phyloP scores from a whole-genome alignment of 2,329 filamentous ascomycete species.

The Lomentospora prolificans region DNA sequence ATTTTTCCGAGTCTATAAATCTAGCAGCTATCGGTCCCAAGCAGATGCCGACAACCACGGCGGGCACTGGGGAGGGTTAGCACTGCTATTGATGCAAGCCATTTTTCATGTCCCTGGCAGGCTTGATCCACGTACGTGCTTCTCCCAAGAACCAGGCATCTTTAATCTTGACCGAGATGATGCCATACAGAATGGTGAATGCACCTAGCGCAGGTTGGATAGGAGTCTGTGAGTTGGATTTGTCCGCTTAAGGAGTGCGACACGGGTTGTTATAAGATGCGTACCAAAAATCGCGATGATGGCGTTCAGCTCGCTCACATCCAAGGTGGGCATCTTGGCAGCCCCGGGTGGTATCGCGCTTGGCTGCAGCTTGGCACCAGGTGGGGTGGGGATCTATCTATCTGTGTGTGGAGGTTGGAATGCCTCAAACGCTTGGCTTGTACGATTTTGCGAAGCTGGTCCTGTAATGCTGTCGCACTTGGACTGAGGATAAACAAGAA shows the following conservation, averaged over 20 bases:
- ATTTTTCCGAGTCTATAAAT: constrained; percentile 35
- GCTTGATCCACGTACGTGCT: too few species aligned
- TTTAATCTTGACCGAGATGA: constrained; percentile 43
- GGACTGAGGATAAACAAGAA: too few species aligned
- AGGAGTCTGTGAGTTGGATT: neutral
- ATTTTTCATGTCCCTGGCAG: too few species aligned
- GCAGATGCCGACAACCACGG: constrained; percentile 42
- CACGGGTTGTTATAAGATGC: neutral
- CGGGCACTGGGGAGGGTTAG: constrained; percentile 33
- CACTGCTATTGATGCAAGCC: neutral
- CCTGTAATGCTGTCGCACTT: too few species aligned
- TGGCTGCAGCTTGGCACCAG: neutral
- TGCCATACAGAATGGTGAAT: constrained; percentile 37
- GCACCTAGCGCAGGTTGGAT: constrained; percentile 16
- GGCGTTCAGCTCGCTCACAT: constrained; percentile 14
- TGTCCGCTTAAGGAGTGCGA: too few species aligned
- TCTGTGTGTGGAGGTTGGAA: neutral
- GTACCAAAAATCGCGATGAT: constrained; percentile 13
- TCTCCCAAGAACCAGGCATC: constrained; percentile 44
- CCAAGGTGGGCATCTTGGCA: constrained; percentile 15
- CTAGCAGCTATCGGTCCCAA: constrained; percentile 46
- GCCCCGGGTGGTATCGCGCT: neutral
- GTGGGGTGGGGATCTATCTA: too few species aligned
- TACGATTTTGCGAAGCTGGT: too few species aligned
- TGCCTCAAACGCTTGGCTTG: too few species aligned